These are phyloP conservation scores for Dipodascopsis uninucleata DNA, from an alignment of 805 yeast species.

Conservation along the genomic window DNA sequence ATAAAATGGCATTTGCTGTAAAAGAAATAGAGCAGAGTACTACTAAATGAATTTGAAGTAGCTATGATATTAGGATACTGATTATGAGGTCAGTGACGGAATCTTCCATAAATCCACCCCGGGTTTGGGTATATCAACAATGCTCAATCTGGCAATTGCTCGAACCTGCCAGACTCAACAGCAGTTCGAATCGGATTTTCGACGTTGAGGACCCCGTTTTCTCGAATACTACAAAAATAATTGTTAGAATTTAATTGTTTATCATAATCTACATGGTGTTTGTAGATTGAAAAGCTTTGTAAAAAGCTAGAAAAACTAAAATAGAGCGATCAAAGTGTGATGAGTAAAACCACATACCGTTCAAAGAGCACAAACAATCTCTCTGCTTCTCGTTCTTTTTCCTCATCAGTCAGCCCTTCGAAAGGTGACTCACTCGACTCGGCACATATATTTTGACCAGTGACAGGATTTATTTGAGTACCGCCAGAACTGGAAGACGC, in stretches of 20 bases:
- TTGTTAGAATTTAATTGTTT: no score
- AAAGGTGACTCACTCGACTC: conserved; percentile 9
- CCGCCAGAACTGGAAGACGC: conserved; percentile 1
- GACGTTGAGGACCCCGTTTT: conserved; percentile 39
- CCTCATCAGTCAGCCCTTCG: conserved; percentile 41
- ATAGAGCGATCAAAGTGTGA: not conserved
- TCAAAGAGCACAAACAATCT: conserved; percentile 43
- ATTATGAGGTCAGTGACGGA: no score
- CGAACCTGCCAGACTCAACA: conserved; percentile 18
- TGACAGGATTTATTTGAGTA: conserved; percentile 28
- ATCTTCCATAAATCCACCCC: no score
- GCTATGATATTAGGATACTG: no score
- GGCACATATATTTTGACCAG: conserved; percentile 30
- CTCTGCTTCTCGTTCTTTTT: conserved; percentile 46
- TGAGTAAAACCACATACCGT: conserved; percentile 27
- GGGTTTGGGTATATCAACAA: no score
- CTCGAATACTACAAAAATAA: conserved; percentile 27
- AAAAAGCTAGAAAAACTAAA: not conserved
- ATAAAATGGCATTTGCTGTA: no score
- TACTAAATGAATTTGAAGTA: no score
- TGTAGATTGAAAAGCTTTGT: no score
- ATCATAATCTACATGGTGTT: no score
- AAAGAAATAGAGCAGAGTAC: no score
- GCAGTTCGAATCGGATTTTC: conserved; percentile 43
- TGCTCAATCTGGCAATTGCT: conserved; percentile 2